Evolutionary conservation across 2,329 filamentous ascomycete species (phyloP), one percentile per base, ranked within the genome.

Genomic region (Penicillium brasilianum): DNA sequence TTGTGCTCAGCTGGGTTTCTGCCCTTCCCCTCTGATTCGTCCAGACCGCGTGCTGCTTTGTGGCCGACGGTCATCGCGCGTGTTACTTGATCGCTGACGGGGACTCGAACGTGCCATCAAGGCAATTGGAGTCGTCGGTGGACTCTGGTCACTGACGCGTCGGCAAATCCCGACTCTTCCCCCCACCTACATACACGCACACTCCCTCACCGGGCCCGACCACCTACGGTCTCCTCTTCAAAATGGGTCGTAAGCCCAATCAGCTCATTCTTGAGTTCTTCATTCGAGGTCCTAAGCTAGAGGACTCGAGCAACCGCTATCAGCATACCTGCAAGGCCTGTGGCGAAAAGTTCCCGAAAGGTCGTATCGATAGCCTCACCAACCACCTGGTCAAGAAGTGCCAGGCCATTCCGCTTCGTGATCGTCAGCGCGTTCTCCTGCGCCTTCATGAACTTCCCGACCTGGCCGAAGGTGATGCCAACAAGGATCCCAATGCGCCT

Each of bases 271-370:
- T 91, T 76, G 88, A 94, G 78, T 95, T 92, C 82, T 97, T 97
- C 77, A 87, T 91, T 76, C 87, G 93, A 69, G 93, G 93, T 10
- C 86, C 87, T 41, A 97, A 97, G 80, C 85, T 97, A 71, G 88
- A 90, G 73, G 92, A 97, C 79, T 90, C 91, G 66, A 95, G 91
- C 81, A 97, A 96, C 77, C 88, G 93, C 60, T 97, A 97, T 74
- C 89, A 92, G 70, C 92, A 97, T 74, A 95, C 91, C 13, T 97
- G 93, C 85, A 94, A 91, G 77, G 85, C 88, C 67, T 96, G 92
- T 76, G 92, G 92, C 67, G 90, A 95, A 78, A 90, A 90, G 76
- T 97, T 97, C 65, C 90, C 92, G 65, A 96, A 96, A 75, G 93
- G 93, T 63, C 88, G 93, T 64, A 90, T 92, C 71, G 93, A 97